These are phyloP conservation scores for Helianthus annuus DNA, from an alignment of 129 eudicot genomes.

Conservation along the genomic window HanXRQr2.0-SUNRISE NC_035435.2:175968852-175969351, in stretches of 20 bases:
- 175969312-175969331: conserved; percentile 57
- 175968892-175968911: conserved; percentile 10
- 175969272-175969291: conserved; percentile 45
- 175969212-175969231: neutral
- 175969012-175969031: neutral
- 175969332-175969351: conserved; percentile 49
- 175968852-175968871: neutral
- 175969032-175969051: neutral
- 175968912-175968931: neutral
- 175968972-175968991: too few relatives aligned
- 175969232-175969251: conserved; percentile 72
- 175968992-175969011: neutral
- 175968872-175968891: neutral
- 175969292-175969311: conserved; percentile 61
- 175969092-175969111: neutral
- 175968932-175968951: too few relatives aligned
- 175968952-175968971: too few relatives aligned
- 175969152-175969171: too few relatives aligned
- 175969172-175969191: neutral
- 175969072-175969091: neutral
- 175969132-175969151: neutral
- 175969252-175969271: conserved; percentile 43
- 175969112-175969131: neutral
- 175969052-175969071: neutral
- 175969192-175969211: neutral